A percentile compares a stretch with the other conserved stretches of the same genome.
These are phyloP conservation scores for Blastomyces silverae DNA, from an alignment of 2,329 filamentous ascomycete species.

Conservation along the genomic window DNA sequence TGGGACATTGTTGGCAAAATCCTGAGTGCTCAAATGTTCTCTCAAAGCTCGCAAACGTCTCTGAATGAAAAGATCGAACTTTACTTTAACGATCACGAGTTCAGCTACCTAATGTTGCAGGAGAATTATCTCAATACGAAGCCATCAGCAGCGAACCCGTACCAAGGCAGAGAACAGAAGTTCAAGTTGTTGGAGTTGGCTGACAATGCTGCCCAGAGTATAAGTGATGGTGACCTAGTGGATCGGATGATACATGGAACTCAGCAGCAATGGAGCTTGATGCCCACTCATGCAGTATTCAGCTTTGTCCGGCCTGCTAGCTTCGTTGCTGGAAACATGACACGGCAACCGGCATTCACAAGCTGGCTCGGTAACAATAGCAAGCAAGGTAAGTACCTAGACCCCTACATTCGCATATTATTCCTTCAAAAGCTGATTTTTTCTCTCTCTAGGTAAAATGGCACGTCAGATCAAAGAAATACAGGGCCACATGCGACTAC, in stretches of 20 bases:
- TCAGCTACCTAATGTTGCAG: conserved; percentile 95
- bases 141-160: conserved; percentile 58
- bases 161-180: conserved; percentile 60
- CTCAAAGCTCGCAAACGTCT: conserved; percentile 71
- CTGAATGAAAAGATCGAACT: conserved; percentile 97
- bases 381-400: conserved; percentile 57
- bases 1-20: conserved; percentile 98
- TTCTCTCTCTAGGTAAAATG: conserved; percentile 48
- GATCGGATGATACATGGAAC: conserved; percentile 98
- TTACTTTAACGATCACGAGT: conserved; percentile 99
- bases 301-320: conserved; percentile 89
- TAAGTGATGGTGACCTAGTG: conserved; percentile 92
- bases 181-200: conserved; percentile 80
- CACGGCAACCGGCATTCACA: conserved; percentile 67
- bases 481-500: conserved; percentile 92
- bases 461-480: conserved; percentile 83
- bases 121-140: conserved; percentile 91
- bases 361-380: conserved; percentile 94
- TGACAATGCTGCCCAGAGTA: conserved; percentile 85
- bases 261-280: conserved; percentile 96
- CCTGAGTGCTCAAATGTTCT: conserved; percentile 78
- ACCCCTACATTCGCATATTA: neutral
- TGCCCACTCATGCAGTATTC: conserved; percentile 94
- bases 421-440: conserved; percentile 20
- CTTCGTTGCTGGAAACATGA: conserved; percentile 72